Conservation (phyloP, 768 basidiomycete species). For the Neoboletus subvelutipes region DNA sequence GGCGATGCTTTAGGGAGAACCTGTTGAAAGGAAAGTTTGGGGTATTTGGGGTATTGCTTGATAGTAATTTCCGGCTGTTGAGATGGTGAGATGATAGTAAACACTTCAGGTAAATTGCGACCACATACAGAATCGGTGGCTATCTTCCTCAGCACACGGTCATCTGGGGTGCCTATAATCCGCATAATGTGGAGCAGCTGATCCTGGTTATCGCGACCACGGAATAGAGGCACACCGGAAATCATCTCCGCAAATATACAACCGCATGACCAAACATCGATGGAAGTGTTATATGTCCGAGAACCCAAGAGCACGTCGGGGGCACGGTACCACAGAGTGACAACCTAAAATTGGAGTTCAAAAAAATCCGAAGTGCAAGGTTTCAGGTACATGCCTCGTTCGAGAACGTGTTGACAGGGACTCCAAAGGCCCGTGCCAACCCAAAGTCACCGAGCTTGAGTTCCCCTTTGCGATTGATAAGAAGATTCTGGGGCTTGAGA, state of each 20-base stretch:
- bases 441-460: constrained; percentile 98
- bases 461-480: constrained; percentile 97
- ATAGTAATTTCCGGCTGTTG: constrained; percentile 75
- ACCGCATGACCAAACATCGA: constrained; percentile 98
- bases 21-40: constrained; percentile 77
- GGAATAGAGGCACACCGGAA: constrained; percentile 92
- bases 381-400: constrained; percentile 65
- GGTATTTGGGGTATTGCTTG: constrained; percentile 85
- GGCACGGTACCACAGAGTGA: constrained; percentile 98
- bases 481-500: constrained; percentile 96
- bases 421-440: constrained; percentile 94
- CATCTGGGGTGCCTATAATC: constrained; percentile 92
- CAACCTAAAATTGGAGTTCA: constrained; percentile 60
- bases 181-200: constrained; percentile 98
- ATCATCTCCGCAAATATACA: constrained; percentile 99
- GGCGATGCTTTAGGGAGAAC: constrained; percentile 84
- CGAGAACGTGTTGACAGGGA: constrained; percentile 98
- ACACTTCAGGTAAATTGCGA: background rate
- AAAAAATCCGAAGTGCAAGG: background rate
- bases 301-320: constrained; percentile 97
- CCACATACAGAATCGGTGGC: constrained; percentile 77
- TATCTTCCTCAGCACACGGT: constrained; percentile 85
- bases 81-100: constrained; percentile 9
- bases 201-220: constrained; percentile 95
- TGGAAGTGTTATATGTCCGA: constrained; percentile 95